phyloP scores from a whole-genome alignment of 805 yeast genomes.

The Yarrowia sp. region DNA sequence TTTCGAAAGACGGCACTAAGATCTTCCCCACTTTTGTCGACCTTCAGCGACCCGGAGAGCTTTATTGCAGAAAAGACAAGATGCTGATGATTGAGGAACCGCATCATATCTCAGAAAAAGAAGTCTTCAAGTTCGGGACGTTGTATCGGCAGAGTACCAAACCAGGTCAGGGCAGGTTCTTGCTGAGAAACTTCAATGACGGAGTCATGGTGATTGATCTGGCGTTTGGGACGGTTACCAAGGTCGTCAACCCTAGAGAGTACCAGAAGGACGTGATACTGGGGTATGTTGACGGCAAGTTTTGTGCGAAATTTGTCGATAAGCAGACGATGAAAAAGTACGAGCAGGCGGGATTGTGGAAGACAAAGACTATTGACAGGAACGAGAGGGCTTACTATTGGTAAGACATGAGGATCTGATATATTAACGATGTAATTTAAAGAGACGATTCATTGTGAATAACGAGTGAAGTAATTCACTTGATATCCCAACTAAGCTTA shows the following conservation, averaged over 20 bases:
- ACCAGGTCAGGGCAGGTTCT: neutral
- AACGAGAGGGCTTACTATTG: too few species aligned
- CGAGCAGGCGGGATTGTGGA: neutral
- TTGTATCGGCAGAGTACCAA: neutral
- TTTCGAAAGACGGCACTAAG: neutral
- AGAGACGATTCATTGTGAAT: too few species aligned
- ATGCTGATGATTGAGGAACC: neutral
- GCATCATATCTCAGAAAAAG: neutral
- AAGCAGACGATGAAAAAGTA: neutral
- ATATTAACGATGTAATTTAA: too few species aligned
- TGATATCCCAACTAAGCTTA: too few species aligned
- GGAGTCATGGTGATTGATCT: neutral
- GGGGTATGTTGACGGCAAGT: neutral
- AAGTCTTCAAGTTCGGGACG: too few species aligned
- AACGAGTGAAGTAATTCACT: too few species aligned
- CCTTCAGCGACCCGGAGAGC: neutral
- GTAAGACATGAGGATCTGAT: too few species aligned
- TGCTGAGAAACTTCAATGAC: neutral
- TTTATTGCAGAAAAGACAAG: slow-evolving; percentile 2
- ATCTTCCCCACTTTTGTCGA: slow-evolving; percentile 1
- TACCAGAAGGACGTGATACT: neutral
- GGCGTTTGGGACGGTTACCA: neutral
- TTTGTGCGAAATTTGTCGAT: neutral
- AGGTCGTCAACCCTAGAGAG: neutral
- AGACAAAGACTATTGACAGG: neutral